phyloP scores from a whole-genome alignment of 805 yeast genomes.

The Grigorovia jiainica region DNA sequence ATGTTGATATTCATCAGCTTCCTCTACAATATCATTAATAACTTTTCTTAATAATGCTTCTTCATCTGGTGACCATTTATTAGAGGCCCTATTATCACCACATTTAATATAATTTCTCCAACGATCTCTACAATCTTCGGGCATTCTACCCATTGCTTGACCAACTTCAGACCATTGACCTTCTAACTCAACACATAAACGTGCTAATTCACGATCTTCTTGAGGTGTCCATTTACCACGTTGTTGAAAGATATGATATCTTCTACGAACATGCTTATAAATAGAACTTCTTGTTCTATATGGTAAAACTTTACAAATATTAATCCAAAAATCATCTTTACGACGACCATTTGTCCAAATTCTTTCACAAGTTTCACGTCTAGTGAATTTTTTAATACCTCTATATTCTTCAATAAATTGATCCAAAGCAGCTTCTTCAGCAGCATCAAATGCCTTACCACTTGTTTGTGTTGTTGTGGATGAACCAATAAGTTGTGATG shows the following conservation, averaged over 20 bases:
- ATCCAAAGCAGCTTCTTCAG: slow-evolving; percentile 66
- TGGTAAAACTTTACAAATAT: slow-evolving; percentile 68
- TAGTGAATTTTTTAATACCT: slow-evolving; percentile 47
- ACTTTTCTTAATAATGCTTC: slow-evolving; percentile 53
- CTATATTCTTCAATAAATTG: slow-evolving; percentile 64
- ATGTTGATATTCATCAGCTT: slow-evolving; percentile 17
- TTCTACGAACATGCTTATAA: slow-evolving; percentile 85
- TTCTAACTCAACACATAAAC: slow-evolving; percentile 53
- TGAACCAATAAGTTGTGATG: slow-evolving; percentile 27
- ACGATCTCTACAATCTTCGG: slow-evolving; percentile 93
- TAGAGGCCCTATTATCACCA: slow-evolving; percentile 63
- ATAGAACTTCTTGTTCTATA: slow-evolving; percentile 80
- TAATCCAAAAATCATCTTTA: slow-evolving; percentile 87
- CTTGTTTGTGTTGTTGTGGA: slow-evolving; percentile 25
- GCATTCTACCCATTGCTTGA: slow-evolving; percentile 76
- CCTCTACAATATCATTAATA: slow-evolving; percentile 40
- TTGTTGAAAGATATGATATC: slow-evolving; percentile 77
- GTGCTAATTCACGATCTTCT: slow-evolving; percentile 63
- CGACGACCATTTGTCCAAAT: slow-evolving; percentile 82
- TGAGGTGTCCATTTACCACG: slow-evolving; percentile 86
- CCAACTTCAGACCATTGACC: slow-evolving; percentile 91
- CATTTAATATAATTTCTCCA: slow-evolving; percentile 95
- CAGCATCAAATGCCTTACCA: slow-evolving; percentile 26
- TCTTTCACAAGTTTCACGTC: slow-evolving; percentile 67
- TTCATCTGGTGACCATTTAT: slow-evolving; percentile 73